Evolutionary conservation across 257 asterid genomes (phyloP), one percentile per base, ranked within the genome.

Genomic region (Prunella vulgaris): DNA sequence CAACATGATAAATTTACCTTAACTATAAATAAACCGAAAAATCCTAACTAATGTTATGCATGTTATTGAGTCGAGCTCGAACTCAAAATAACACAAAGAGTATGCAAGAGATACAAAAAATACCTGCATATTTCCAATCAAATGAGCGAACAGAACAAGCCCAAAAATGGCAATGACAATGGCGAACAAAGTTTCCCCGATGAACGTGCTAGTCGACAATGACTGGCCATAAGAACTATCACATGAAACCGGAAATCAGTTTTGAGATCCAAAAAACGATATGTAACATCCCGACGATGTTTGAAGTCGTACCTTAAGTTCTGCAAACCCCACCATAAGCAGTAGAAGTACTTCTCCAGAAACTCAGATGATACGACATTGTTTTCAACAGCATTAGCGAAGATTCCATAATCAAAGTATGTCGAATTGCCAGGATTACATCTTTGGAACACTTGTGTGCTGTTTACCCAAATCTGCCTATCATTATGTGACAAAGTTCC

Each of bases 51-150:
- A 40, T 40, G 15, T 13, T 40, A 10, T 40, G 15, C 3, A 40
- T 10, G 49, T 10, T 40, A 40, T 40, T 5, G 5, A 13, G 6
- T 48, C 5, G 25, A 42, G 18, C 18, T 15, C 28, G 9, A 21
- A 2, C 6, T 32, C 7, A 4, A 6, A 51, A 51, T 52, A 49
- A 52, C 14, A 51, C 27, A 17, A 51, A 18, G 59, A n/a, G 21
- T 15, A 6, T 15, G 21, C 53, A n/a, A 5, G 59, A 52, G 59
- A 52, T 17, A 2, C 59, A 8, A 10, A 51, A 17, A 52, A 33
- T 80, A 92, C 97, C 97, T 89, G 97, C 97, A 92, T 89, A 79
- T 89, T 89, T 78, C 96, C 97, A 27, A 92, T 92, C 74, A 92
- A 82, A 77, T 87, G 95, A 30, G 96, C 95, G 78, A 92, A 92